A percentile compares a stretch with the other conserved stretches of the same genome.
These are phyloP conservation scores for Decorospora gaudefroyi DNA, from an alignment of 2,329 filamentous ascomycete genomes.

Conservation along the genomic window DNA sequence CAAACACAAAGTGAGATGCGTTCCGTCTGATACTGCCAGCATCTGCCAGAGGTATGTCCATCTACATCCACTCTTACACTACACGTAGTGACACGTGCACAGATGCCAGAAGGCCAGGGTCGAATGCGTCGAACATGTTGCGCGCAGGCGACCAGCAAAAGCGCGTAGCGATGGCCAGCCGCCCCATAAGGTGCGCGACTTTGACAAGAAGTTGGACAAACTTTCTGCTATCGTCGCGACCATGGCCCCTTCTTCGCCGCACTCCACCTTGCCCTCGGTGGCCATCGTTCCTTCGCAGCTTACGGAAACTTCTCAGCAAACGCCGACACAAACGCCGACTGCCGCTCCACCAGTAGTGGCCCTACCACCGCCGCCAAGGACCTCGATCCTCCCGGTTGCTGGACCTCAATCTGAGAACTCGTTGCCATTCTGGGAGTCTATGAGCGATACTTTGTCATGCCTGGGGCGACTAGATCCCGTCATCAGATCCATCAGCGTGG, in stretches of 20 bases:
- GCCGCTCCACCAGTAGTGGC: conserved; percentile 21
- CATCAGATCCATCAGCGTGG: conserved; percentile 41
- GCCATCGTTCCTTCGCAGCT: conserved; percentile 29
- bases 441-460: conserved; percentile 39
- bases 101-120: conserved; percentile 46
- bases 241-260: conserved; percentile 30
- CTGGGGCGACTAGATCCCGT: conserved; percentile 41
- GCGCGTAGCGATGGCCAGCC: conserved; percentile 33
- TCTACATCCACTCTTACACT: conserved; percentile 12
- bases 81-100: conserved; percentile 40
- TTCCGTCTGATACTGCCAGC: conserved; percentile 39
- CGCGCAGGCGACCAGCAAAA: conserved; percentile 44
- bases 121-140: conserved; percentile 46
- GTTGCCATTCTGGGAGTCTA: conserved; percentile 41
- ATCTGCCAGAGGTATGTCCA: conserved; percentile 44
- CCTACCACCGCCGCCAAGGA: conserved; percentile 20
- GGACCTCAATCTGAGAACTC: conserved; percentile 33
- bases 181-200: conserved; percentile 39
- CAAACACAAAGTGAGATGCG: conserved; percentile 46
- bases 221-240: conserved; percentile 41
- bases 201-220: conserved; percentile 44
- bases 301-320: conserved; percentile 29
- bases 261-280: conserved; percentile 33
- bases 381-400: conserved; percentile 32
- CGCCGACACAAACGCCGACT: conserved; percentile 17